phyloP scores from a whole-genome alignment of 495 filamentous ascomycete species.

The Terfezia claveryi region DNA sequence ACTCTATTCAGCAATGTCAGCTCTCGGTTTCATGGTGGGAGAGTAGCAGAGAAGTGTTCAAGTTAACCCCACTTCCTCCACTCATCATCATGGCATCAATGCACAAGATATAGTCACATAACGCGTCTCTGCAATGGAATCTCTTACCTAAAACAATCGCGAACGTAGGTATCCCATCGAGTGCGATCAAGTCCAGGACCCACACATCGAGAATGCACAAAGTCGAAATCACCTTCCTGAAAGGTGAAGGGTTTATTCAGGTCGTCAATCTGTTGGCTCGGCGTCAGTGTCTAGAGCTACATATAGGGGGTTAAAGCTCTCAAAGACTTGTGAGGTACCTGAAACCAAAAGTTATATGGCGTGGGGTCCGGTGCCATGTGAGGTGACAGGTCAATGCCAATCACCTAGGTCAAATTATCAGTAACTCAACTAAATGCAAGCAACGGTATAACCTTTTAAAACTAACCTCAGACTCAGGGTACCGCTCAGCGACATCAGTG shows the following conservation, averaged over 20 bases:
- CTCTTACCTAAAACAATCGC: slow-evolving; percentile 45
- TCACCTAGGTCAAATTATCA: slow-evolving; percentile 32
- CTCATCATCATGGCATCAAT: neutral
- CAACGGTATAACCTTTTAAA: neutral
- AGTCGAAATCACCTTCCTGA: slow-evolving; percentile 54
- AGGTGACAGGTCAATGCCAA: slow-evolving; percentile 60
- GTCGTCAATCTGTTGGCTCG: slow-evolving; percentile 39
- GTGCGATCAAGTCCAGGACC: slow-evolving; percentile 50
- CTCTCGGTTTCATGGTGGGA: too few relatives aligned
- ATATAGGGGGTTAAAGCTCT: neutral
- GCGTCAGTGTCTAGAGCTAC: neutral
- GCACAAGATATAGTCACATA: too few relatives aligned
- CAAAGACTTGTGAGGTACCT: slow-evolving; percentile 5
- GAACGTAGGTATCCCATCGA: slow-evolving; percentile 60
- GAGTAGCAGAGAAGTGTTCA: neutral
- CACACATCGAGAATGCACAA: slow-evolving; percentile 73
- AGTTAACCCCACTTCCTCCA: neutral
- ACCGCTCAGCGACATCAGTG: slow-evolving; percentile 36
- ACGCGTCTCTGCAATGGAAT: neutral
- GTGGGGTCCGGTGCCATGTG: slow-evolving; percentile 40
- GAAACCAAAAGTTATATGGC: slow-evolving; percentile 16
- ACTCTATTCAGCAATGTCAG: slow-evolving; percentile 21
- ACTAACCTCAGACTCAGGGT: slow-evolving; percentile 51
- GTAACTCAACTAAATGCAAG: neutral
- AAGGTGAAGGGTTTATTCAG: slow-evolving; percentile 60